A percentile compares a stretch with the other conserved stretches of the same genome.
phyloP scores from a whole-genome alignment of 257 asterid species.

The Nemophila menziesii region DNA sequence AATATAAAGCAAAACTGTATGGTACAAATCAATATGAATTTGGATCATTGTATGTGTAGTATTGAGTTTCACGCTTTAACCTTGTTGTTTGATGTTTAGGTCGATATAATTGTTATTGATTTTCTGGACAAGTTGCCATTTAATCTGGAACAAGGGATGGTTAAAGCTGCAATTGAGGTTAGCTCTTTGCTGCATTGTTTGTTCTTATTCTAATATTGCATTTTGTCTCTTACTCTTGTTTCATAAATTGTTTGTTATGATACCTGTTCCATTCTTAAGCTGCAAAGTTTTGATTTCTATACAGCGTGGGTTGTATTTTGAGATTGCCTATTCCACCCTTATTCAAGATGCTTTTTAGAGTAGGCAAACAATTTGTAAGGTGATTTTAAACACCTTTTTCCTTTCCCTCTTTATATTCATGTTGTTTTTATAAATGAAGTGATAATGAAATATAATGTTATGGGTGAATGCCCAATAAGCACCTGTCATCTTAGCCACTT shows the following conservation, averaged over 20 bases:
- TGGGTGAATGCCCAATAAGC: no score
- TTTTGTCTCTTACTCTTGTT: no score
- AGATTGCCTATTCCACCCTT: conserved; percentile 73
- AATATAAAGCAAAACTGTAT: no score
- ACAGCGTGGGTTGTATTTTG: conserved; percentile 90
- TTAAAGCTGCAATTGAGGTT: conserved; percentile 84
- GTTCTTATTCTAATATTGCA: conserved; percentile 1
- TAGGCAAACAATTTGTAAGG: conserved; percentile 72
- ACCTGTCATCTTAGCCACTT: no score
- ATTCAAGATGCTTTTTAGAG: conserved; percentile 56
- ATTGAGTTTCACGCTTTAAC: background rate
- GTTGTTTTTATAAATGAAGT: no score
- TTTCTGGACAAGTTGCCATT: conserved; percentile 64
- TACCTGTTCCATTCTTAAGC: no score
- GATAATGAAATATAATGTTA: no score
- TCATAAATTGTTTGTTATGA: no score
- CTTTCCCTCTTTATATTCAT: no score
- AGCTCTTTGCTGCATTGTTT: conserved; percentile 7
- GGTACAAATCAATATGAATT: no score
- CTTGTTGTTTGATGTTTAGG: conserved; percentile 27
- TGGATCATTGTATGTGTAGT: no score
- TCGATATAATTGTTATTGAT: conserved; percentile 80
- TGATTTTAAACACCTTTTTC: conserved; percentile 14
- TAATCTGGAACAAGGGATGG: conserved; percentile 65
- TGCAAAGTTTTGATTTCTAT: conserved; percentile 13